phyloP scores from a whole-genome alignment of 2,329 filamentous ascomycete species.

The Curvularia spicifera region DNA sequence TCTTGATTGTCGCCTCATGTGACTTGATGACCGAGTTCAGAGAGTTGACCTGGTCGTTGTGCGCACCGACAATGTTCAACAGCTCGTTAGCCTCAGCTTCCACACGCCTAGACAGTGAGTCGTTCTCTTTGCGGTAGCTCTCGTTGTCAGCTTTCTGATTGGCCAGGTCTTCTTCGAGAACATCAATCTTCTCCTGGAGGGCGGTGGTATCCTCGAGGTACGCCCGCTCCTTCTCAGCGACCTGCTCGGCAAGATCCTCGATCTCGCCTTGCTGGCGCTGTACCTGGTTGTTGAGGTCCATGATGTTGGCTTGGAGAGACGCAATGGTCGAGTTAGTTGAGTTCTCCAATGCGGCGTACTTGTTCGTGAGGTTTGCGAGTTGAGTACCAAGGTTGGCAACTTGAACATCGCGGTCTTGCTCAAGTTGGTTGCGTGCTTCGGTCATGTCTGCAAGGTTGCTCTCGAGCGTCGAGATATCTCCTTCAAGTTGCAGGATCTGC shows the following conservation, averaged over 20 bases:
- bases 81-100: constrained; percentile 39
- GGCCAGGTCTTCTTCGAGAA: constrained; percentile 31
- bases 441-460: constrained; percentile 32
- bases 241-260: constrained; percentile 39
- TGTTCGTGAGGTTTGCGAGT: constrained; percentile 41
- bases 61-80: constrained; percentile 36
- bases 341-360: constrained; percentile 43
- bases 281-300: constrained; percentile 50
- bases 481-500: constrained; percentile 46
- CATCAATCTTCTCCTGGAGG: constrained; percentile 33
- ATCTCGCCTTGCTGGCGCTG: constrained; percentile 50
- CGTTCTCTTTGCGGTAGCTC: constrained; percentile 36
- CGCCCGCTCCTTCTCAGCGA: constrained; percentile 30
- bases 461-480: constrained; percentile 37
- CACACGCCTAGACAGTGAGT: constrained; percentile 38
- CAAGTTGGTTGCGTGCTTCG: constrained; percentile 41
- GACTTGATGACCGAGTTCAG: constrained; percentile 49
- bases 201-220: constrained; percentile 38
- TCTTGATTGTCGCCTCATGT: constrained; percentile 49
- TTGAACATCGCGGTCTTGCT: constrained; percentile 40
- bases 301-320: constrained; percentile 48
- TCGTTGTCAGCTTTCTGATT: constrained; percentile 34
- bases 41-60: constrained; percentile 38
- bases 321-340: constrained; percentile 41
- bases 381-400: constrained; percentile 46